Percentiles rank a stretch among this genome's conserved stretches.
phyloP scores from a whole-genome alignment of 2,329 filamentous ascomycete genomes.

The Sporothrix variecibatus region DNA sequence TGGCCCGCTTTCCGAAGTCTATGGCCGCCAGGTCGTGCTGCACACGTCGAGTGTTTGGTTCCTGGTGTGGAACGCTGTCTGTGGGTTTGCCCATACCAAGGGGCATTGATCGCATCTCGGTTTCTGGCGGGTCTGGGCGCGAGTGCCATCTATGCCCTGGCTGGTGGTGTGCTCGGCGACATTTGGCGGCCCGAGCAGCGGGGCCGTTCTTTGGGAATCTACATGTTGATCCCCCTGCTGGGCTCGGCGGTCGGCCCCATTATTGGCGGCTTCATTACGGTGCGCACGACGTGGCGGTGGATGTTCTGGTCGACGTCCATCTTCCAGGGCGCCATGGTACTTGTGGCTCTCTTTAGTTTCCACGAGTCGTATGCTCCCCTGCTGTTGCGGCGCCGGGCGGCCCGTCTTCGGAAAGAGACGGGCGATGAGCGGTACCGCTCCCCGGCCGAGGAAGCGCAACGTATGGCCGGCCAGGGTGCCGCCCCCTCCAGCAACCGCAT shows the following conservation, averaged over 20 bases:
- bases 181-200: slow-evolving; percentile 49
- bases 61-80: slow-evolving; percentile 51
- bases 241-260: slow-evolving; percentile 28
- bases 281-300: slow-evolving; percentile 46
- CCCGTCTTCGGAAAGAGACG: neutral
- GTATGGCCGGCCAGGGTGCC: neutral
- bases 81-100: slow-evolving; percentile 45
- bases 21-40: slow-evolving; percentile 46
- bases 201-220: slow-evolving; percentile 39
- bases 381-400: neutral
- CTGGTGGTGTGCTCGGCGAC: slow-evolving; percentile 50
- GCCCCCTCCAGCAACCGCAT: neutral
- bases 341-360: slow-evolving; percentile 36
- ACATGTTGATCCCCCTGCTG: neutral
- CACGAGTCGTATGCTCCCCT: neutral
- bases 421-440: neutral
- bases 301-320: slow-evolving; percentile 49
- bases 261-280: slow-evolving; percentile 45
- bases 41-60: slow-evolving; percentile 52
- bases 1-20: slow-evolving; percentile 51
- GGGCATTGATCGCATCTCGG: neutral
- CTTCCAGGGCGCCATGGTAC: slow-evolving; percentile 43
- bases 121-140: slow-evolving; percentile 43
- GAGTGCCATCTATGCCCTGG: slow-evolving; percentile 48
- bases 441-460: neutral